These are phyloP conservation scores for Populus hybrid DNA, from an alignment of 441 rosid genomes.

Conservation along the genomic window DNA sequence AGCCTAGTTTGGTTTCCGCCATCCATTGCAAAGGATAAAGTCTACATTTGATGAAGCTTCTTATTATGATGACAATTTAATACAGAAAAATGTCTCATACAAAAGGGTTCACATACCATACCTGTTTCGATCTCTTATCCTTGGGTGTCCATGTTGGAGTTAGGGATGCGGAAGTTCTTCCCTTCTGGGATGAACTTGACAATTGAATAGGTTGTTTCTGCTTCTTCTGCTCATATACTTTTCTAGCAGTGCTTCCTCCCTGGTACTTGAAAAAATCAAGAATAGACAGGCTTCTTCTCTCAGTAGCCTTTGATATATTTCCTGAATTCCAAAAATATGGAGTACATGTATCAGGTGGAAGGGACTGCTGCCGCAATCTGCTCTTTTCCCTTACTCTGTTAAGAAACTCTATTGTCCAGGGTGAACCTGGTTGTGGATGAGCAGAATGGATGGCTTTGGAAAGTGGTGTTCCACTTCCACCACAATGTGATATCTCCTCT, in stretches of 20 bases:
- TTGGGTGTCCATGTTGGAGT: slow-evolving; percentile 56
- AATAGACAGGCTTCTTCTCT: slow-evolving; percentile 79
- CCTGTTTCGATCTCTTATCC: slow-evolving; percentile 88
- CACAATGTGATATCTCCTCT: slow-evolving; percentile 48
- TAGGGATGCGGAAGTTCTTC: slow-evolving; percentile 35
- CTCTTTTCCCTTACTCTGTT: slow-evolving; percentile 81
- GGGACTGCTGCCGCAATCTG: slow-evolving; percentile 59
- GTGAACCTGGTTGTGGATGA: slow-evolving; percentile 59
- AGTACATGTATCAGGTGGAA: slow-evolving; percentile 47
- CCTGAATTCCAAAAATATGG: slow-evolving; percentile 35
- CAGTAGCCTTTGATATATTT: slow-evolving; percentile 39
- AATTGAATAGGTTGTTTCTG: slow-evolving; percentile 49
- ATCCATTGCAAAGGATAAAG: slow-evolving; percentile 53
- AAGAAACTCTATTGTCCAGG: slow-evolving; percentile 96
- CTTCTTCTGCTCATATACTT: slow-evolving; percentile 51
- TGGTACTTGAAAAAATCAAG: slow-evolving; percentile 80
- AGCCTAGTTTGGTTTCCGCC: slow-evolving; percentile 80
- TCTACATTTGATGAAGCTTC: slow-evolving; percentile 40
- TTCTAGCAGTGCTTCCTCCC: slow-evolving; percentile 53
- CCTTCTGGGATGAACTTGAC: slow-evolving; percentile 34
- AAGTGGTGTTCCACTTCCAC: slow-evolving; percentile 66
- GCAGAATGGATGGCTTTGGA: slow-evolving; percentile 62
- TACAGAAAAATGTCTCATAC: no score
- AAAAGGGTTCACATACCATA: slow-evolving; percentile 22
- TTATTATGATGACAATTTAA: background rate